Conservation (phyloP, 148 eudicot species). For the Rhododendron simsii region DNA sequence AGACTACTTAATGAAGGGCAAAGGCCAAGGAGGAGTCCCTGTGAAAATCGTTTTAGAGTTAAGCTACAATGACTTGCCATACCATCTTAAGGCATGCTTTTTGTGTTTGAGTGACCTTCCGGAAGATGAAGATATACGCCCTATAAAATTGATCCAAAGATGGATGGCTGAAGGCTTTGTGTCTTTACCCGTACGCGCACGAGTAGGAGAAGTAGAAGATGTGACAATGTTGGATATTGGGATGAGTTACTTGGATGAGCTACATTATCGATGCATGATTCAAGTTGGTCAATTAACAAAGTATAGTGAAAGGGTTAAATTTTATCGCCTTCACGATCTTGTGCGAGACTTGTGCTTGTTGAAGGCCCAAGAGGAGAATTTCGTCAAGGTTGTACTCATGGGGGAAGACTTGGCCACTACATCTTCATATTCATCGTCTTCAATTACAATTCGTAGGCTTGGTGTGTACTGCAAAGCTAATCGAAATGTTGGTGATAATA, state of each 20-base stretch:
- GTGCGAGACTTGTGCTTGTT: slow-evolving; percentile 7
- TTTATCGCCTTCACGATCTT: slow-evolving; percentile 20
- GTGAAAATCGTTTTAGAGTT: too few relatives aligned
- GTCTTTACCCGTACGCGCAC: background rate
- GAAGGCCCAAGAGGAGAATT: background rate
- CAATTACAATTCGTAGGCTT: background rate
- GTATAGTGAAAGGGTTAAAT: slow-evolving; percentile 14
- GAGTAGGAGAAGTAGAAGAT: background rate
- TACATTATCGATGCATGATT: slow-evolving; percentile 14
- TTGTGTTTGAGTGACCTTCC: slow-evolving; percentile 26
- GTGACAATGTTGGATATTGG: slow-evolving; percentile 20
- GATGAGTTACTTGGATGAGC: slow-evolving; percentile 18
- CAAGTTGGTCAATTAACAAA: background rate
- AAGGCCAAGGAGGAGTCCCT: too few relatives aligned
- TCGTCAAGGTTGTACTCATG: background rate
- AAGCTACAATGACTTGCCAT: too few relatives aligned
- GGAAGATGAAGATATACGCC: slow-evolving; percentile 16
- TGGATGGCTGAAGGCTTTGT: background rate
- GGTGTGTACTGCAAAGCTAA: background rate
- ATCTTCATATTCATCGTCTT: background rate
- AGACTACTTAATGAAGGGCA: too few relatives aligned
- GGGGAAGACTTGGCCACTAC: background rate
- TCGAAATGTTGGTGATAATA: too few relatives aligned
- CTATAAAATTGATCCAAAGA: background rate
- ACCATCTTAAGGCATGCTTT: slow-evolving; percentile 28